phyloP scores from a whole-genome alignment of 2,329 filamentous ascomycete species.

The Atkinsonella texensis region DNA sequence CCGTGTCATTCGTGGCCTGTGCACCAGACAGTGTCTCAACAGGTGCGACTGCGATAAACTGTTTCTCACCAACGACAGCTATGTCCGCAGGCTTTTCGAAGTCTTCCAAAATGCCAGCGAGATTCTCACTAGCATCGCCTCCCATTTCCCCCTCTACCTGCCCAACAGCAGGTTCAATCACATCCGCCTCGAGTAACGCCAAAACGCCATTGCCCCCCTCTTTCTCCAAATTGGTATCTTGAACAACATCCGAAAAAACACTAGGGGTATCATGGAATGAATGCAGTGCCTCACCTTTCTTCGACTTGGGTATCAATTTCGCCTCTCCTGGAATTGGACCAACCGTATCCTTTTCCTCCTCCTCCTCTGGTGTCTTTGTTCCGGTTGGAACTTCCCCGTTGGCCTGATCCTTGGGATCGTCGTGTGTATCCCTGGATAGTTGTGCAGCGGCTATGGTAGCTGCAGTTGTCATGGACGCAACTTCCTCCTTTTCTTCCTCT shows the following conservation, averaged over 20 bases:
- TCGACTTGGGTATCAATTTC: slow-evolving; percentile 18
- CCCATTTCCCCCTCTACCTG: neutral
- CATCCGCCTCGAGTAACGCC: neutral
- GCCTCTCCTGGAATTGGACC: slow-evolving; percentile 25
- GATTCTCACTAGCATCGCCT: neutral
- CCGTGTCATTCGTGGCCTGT: neutral
- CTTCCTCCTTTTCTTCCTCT: neutral
- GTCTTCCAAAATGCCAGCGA: neutral
- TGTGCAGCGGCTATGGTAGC: slow-evolving; percentile 3
- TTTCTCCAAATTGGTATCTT: slow-evolving; percentile 16
- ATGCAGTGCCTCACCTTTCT: slow-evolving; percentile 32
- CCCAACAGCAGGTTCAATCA: neutral
- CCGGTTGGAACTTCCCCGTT: slow-evolving; percentile 7
- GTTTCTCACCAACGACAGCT: neutral
- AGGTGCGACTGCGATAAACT: neutral
- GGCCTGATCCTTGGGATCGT: neutral
- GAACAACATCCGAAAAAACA: slow-evolving; percentile 21
- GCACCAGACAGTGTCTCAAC: neutral
- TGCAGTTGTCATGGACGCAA: neutral
- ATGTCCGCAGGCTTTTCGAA: neutral
- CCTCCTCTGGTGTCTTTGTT: slow-evolving; percentile 16
- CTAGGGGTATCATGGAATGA: slow-evolving; percentile 26
- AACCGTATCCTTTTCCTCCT: slow-evolving; percentile 28
- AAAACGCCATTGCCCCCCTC: slow-evolving; percentile 9
- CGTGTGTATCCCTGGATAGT: neutral